Base-by-base conservation (phyloP, 176 grass and related monocot genomes). In the Tuctoria greenei region DNA sequence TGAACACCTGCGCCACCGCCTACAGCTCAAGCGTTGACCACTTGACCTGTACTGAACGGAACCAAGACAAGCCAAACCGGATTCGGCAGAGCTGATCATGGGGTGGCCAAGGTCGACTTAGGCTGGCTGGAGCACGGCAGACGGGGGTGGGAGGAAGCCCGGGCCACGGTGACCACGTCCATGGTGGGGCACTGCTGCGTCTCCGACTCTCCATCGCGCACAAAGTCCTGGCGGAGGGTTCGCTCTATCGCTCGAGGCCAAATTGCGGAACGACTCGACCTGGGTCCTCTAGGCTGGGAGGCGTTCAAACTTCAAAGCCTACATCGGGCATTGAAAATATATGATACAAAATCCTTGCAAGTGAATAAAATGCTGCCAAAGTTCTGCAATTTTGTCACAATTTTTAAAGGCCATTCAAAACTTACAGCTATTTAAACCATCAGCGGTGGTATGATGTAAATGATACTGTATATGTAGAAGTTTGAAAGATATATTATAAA, bases 171-270 rank as follows among this genome's bases (percentile, higher is more conserved):
- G 66, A 78, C 82, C 74, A 51, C 66, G 15, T 83, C 92, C 59
- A 73, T 94, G 66, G 39, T 71, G 46, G 49, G 28, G 34, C 84
- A 81, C 54, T 88, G 88, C 49, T 94, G 80, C 76, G 82, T 82
- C 67, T 26, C 71, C 5, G 76, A n/a, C n/a, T n/a, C n/a, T n/a
- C n/a, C n/a, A n/a, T 76, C 49, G 36, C 82, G 49, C 85, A 86
- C 73, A 75, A 81, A 43, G 60, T 36, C 23, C 74, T 91, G 60
- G 72, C 83, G 25, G 92, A 84, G 51, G 15, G n/a, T 95, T 91
- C 78, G 80, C 65, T 26, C 82, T 95, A 4, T 83, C 92, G 2
- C 16, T 69, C 0, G 83, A 78, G 62, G 34, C 66, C 43, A 95
- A 91, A 80, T 45, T 26, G 54, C 67, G 37, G 59, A 86, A 38